Evolutionary conservation across 305 asterid species (phyloP).

Genomic region (Caryopteris hybrid): DNA sequence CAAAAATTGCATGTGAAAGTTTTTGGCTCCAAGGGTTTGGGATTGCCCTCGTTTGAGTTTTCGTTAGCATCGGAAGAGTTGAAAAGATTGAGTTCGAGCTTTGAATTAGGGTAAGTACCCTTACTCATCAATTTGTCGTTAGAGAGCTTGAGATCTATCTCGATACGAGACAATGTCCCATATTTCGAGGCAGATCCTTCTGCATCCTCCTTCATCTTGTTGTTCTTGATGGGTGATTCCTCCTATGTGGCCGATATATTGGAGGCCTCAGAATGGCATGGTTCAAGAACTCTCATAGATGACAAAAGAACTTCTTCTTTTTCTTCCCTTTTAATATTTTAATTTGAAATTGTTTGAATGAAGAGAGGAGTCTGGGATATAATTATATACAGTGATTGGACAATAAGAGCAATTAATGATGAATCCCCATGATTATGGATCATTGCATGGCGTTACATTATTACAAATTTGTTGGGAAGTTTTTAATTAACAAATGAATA

Average conservation of each 20-base stretch:
- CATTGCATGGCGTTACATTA: too few species aligned
- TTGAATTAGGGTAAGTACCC: conserved; percentile 11
- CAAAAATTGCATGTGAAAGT: conserved; percentile 54
- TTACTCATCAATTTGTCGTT: conserved; percentile 11
- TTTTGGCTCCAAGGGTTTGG: too few species aligned
- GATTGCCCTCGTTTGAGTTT: too few species aligned
- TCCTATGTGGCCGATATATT: conserved; percentile 38
- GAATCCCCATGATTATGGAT: conserved; percentile 39
- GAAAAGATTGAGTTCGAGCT: conserved; percentile 40
- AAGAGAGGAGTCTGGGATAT: neutral
- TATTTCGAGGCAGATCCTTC: conserved; percentile 12
- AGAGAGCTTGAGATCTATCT: conserved; percentile 42
- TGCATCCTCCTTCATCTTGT: conserved; percentile 3
- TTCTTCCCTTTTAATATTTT: too few species aligned
- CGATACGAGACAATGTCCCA: neutral
- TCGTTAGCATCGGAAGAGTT: conserved; percentile 14
- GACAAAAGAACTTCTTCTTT: too few species aligned
- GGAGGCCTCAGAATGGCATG: conserved; percentile 47
- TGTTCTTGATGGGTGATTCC: conserved; percentile 14
- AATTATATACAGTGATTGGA: conserved; percentile 9
- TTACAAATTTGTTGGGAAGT: too few species aligned
- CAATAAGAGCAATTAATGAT: conserved; percentile 19
- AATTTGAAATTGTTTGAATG: neutral
- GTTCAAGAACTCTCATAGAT: conserved; percentile 32
- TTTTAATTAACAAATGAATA: too few species aligned